phyloP scores from a whole-genome alignment of 306 rosid genomes.

The Begonia loranthoides region DNA sequence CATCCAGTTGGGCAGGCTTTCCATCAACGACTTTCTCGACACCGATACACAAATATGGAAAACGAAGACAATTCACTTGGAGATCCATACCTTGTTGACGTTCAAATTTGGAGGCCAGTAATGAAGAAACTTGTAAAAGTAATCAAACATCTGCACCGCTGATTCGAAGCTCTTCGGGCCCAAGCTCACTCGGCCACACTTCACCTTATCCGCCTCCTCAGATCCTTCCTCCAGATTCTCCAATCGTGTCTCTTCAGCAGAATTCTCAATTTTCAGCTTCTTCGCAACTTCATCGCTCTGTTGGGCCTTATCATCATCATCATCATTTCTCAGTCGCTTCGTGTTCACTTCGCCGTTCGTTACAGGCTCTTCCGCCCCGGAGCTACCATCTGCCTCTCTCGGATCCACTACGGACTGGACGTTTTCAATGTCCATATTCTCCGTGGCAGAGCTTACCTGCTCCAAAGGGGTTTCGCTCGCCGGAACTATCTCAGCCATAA shows the following conservation, averaged over 20 bases:
- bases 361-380: background rate
- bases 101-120: constrained; percentile 51
- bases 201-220: too few relatives aligned
- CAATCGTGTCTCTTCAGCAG: constrained; percentile 25
- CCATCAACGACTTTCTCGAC: too few relatives aligned
- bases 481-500: too few relatives aligned
- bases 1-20: too few relatives aligned
- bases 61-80: too few relatives aligned
- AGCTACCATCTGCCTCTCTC: background rate
- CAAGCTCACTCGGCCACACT: too few relatives aligned
- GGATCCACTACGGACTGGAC: background rate
- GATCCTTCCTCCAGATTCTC: too few relatives aligned
- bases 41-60: too few relatives aligned
- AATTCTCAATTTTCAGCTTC: constrained; percentile 29
- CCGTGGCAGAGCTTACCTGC: constrained; percentile 4
- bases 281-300: background rate
- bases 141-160: constrained; percentile 10
- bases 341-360: constrained; percentile 8
- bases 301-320: background rate
- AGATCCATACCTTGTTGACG: constrained; percentile 56
- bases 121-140: constrained; percentile 27
- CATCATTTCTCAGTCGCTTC: constrained; percentile 8
- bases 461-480: too few relatives aligned
- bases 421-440: constrained; percentile 5
- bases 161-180: constrained; percentile 11